Percentiles rank a stretch among this genome's conserved stretches.
Conservation (phyloP, 345 rosid species). For the Heritiera fomes region DNA sequence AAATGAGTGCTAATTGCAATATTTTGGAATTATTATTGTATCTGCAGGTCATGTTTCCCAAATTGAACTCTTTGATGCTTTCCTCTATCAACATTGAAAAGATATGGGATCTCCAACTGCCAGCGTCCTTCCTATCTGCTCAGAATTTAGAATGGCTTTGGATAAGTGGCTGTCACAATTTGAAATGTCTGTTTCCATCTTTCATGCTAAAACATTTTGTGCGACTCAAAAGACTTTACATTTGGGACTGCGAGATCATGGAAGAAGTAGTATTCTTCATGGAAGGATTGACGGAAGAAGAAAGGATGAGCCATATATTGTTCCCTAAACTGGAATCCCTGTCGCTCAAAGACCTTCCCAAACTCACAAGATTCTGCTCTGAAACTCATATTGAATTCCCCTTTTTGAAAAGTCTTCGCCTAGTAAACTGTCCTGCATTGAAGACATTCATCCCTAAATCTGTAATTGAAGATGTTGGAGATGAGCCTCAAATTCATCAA, state of each 20-base stretch:
- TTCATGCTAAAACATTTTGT: background rate
- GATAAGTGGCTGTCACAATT: background rate
- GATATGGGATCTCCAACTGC: background rate
- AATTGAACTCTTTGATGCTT: background rate
- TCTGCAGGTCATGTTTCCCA: background rate
- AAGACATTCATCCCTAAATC: slow-evolving; percentile 8
- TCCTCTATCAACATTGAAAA: background rate
- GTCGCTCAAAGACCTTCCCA: background rate
- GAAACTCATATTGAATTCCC: background rate
- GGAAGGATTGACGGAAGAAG: slow-evolving; percentile 6
- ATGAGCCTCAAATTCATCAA: background rate
- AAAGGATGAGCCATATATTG: background rate
- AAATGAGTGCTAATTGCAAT: no score
- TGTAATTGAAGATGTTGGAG: background rate
- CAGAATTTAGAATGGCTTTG: accelerated
- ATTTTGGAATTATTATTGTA: background rate
- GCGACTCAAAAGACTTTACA: background rate
- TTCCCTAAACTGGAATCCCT: background rate
- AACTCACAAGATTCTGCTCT: background rate
- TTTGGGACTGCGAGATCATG: background rate
- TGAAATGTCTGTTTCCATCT: slow-evolving; percentile 1
- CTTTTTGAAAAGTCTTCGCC: accelerated
- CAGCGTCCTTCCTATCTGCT: no score
- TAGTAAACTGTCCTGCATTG: background rate
- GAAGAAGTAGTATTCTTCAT: slow-evolving; percentile 2